phyloP scores from a whole-genome alignment of 1,284 basidiomycete genomes.

The Ceratobasidium papillatum region DNA sequence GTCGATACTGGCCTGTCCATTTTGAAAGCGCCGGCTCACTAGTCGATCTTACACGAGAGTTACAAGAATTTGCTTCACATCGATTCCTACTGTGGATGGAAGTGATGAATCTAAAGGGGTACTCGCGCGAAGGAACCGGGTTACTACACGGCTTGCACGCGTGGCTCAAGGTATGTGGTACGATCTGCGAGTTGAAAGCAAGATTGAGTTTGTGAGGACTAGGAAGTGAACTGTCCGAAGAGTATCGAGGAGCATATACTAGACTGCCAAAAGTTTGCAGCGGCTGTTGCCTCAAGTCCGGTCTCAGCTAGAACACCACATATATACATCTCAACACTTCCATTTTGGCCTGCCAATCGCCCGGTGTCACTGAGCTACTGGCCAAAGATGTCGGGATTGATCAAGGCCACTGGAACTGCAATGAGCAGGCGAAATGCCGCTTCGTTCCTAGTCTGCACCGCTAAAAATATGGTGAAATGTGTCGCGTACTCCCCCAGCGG shows the following conservation, averaged over 20 bases:
- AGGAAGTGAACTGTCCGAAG: background rate
- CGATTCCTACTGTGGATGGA: background rate
- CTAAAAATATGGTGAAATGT: too few species aligned
- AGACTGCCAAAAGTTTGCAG: background rate
- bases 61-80: background rate
- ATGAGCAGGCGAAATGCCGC: too few species aligned
- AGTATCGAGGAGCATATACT: background rate
- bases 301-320: conserved; percentile 1
- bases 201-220: too few species aligned
- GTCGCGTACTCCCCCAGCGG: too few species aligned
- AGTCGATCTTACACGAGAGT: background rate
- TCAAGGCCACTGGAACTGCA: too few species aligned
- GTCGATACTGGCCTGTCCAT: too few species aligned
- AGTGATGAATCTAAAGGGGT: too few species aligned
- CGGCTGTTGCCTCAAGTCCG: background rate
- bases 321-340: conserved; percentile 5
- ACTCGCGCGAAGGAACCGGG: background rate
- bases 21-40: too few species aligned
- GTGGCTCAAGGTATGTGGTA: background rate
- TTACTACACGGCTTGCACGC: background rate
- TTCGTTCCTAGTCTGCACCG: too few species aligned
- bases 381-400: too few species aligned
- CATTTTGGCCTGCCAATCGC: background rate
- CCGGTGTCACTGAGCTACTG: too few species aligned
- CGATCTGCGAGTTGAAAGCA: too few species aligned